Base-by-base conservation (phyloP, 495 filamentous ascomycete species). In the Thermochaetoides thermophila region DNA sequence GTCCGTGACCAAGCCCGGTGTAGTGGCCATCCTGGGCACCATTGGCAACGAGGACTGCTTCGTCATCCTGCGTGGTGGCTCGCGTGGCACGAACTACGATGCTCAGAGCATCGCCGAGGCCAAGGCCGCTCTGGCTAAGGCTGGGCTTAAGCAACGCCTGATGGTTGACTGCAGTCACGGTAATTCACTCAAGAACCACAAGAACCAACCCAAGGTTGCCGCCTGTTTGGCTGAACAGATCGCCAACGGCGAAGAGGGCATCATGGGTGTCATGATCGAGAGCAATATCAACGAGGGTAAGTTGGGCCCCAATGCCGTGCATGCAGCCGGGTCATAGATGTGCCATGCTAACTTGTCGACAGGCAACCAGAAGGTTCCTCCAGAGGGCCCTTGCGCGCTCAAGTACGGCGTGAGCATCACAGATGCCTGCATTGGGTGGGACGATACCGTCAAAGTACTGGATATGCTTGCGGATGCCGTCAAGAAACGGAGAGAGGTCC, bases 181-280 rank as follows among this genome's bases (percentile, higher is more conserved):
- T 28, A 99, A 97, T 62, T 93, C 84, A 4, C 64, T 79, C 46
- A 97, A 97, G 70, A 73, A 96, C 58, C 87, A 96, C 67, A 81
- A 73, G 56, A 97, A 96, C 55, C 89, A 97, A 57, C 85, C 87
- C 39, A 93, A 92, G 68, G 89, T 96, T 16, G 91, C 87, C 3
- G 73, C 71, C 24, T 67, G 64, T 3, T 49, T 97, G 29, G 82
- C 79, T 4, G 78, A 84, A 52, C 91, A 96, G 57, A 76, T 97
- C 38, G 70, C 74, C 16, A 64, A 68, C 25, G 89, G 89, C 22
- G 91, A 97, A 61, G 68, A 69, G 0, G 78, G 64, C 16, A 93
- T 97, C 48, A 87, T 96, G 74, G 89, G 89, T 46, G 84, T 95
- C 21, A 97, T 97, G 89, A 93, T 99, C 48, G 91, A 99, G 64